A percentile compares a stretch with the other conserved stretches of the same genome.
Conservation (phyloP, 139 green algal species). For the Chlamydomonas sp. region DNA sequence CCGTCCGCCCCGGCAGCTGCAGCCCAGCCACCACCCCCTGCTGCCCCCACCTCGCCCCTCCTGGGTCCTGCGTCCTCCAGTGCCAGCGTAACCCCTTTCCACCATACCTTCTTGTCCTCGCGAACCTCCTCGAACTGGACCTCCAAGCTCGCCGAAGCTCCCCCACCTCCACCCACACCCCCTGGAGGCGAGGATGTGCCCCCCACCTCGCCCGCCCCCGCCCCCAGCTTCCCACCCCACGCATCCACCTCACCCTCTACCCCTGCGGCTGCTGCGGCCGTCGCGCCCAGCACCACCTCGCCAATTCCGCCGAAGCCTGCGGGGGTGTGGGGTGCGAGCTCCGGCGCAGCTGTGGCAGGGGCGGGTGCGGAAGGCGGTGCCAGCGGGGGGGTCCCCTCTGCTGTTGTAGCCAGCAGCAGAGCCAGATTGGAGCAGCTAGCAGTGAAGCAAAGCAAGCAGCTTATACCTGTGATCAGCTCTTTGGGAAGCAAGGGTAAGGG, state of each 20-base stretch:
- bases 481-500: slow-evolving; percentile 3
- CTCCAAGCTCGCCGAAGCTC: slow-evolving; percentile 24
- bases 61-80: not conserved
- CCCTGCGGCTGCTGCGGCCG: too few relatives aligned
- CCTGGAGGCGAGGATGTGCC: not conserved
- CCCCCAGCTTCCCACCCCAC: not conserved
- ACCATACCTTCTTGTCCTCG: slow-evolving; percentile 25
- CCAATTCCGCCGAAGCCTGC: not conserved
- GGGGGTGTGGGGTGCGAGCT: not conserved
- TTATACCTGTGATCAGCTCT: slow-evolving; percentile 46
- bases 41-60: not conserved
- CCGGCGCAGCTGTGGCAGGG: not conserved
- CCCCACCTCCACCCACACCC: not conserved
- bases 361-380: not conserved
- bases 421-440: slow-evolving; percentile 44
- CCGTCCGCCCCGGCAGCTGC: not conserved
- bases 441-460: slow-evolving; percentile 53
- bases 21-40: not conserved
- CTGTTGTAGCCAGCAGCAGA: not conserved
- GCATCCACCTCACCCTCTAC: too few relatives aligned
- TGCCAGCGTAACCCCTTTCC: not conserved
- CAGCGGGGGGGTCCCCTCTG: not conserved
- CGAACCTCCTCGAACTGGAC: slow-evolving; percentile 30
- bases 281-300: not conserved
- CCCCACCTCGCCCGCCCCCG: not conserved